Evolutionary conservation across 768 basidiomycete genomes (phyloP).

Genomic region (Rhodotorula kratochvilovae): DNA sequence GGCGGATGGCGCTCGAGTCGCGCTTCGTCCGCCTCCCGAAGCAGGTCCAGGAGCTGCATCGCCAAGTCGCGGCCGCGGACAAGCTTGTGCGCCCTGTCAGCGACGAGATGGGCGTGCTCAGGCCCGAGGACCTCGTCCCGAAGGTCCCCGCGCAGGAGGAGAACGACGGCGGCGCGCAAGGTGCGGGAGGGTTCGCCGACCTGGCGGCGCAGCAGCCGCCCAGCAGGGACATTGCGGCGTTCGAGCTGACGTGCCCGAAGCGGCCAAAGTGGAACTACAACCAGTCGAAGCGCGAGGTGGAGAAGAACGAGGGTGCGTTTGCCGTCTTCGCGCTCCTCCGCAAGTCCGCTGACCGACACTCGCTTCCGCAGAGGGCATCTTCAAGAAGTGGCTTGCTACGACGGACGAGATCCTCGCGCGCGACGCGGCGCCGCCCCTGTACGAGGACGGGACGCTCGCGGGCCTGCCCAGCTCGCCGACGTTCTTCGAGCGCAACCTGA

Average conservation of each 20-base stretch:
- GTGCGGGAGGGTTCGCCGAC: background rate
- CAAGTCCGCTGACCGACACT: too few species aligned
- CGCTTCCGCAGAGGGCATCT: slow-evolving; percentile 60
- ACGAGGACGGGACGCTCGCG: slow-evolving; percentile 32
- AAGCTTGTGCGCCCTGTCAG: slow-evolving; percentile 44
- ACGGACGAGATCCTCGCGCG: slow-evolving; percentile 59
- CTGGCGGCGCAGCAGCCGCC: background rate
- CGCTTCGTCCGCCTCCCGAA: slow-evolving; percentile 39
- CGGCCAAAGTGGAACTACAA: slow-evolving; percentile 80
- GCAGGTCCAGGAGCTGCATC: slow-evolving; percentile 35
- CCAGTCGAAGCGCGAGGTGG: slow-evolving; percentile 52
- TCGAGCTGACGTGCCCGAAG: slow-evolving; percentile 55
- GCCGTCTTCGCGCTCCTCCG: too few species aligned
- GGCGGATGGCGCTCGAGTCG: slow-evolving; percentile 35
- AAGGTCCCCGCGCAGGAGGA: slow-evolving; percentile 8
- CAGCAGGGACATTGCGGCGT: background rate
- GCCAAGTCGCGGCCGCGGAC: slow-evolving; percentile 12
- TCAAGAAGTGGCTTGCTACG: slow-evolving; percentile 69
- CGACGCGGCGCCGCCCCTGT: slow-evolving; percentile 52
- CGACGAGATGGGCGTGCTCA: slow-evolving; percentile 32
- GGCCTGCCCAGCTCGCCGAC: slow-evolving; percentile 11
- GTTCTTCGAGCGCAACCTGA: slow-evolving; percentile 76
- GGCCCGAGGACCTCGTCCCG: background rate
- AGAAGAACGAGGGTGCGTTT: slow-evolving; percentile 63
- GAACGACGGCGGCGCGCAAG: slow-evolving; percentile 3